A percentile compares a stretch with the other conserved stretches of the same genome.
These are phyloP conservation scores for Emmonsiellopsis sp. DNA, from an alignment of 2,329 filamentous ascomycete species.

Conservation along the genomic window DNA sequence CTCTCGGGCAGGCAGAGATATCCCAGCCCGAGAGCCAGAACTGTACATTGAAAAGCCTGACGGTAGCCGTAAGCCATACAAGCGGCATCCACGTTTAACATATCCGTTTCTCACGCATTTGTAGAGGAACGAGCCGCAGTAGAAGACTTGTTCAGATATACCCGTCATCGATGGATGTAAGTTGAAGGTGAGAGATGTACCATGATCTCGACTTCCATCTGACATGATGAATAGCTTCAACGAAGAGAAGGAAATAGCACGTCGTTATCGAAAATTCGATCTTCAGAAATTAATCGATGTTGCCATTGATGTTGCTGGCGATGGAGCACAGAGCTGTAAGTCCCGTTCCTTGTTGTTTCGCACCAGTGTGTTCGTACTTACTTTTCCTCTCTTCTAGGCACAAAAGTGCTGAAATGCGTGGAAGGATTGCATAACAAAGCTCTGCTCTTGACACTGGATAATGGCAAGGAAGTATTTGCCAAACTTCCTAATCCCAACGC, in stretches of 20 bases:
- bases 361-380: neutral
- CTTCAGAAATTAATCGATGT: constrained; percentile 17
- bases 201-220: constrained; percentile 1
- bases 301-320: constrained; percentile 16
- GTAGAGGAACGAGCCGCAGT: constrained; percentile 12
- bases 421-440: constrained; percentile 27
- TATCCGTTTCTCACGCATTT: constrained; percentile 1
- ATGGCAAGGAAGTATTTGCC: constrained; percentile 19
- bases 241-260: constrained; percentile 18
- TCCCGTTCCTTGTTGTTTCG: neutral
- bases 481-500: constrained; percentile 23
- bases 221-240: constrained; percentile 14
- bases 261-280: constrained; percentile 21
- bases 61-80: constrained; percentile 1
- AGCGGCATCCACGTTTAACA: constrained; percentile 1
- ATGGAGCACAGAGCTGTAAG: constrained; percentile 19
- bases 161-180: constrained; percentile 18
- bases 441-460: constrained; percentile 26
- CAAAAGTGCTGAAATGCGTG: constrained; percentile 19
- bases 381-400: constrained; percentile 11
- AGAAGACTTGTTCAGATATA: constrained; percentile 17
- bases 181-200: constrained; percentile 4
- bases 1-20: constrained; percentile 3
- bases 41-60: constrained; percentile 1
- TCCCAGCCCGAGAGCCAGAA: constrained; percentile 2